phyloP scores from a whole-genome alignment of 306 rosid species.

The Pyrus betulifolia region DNA sequence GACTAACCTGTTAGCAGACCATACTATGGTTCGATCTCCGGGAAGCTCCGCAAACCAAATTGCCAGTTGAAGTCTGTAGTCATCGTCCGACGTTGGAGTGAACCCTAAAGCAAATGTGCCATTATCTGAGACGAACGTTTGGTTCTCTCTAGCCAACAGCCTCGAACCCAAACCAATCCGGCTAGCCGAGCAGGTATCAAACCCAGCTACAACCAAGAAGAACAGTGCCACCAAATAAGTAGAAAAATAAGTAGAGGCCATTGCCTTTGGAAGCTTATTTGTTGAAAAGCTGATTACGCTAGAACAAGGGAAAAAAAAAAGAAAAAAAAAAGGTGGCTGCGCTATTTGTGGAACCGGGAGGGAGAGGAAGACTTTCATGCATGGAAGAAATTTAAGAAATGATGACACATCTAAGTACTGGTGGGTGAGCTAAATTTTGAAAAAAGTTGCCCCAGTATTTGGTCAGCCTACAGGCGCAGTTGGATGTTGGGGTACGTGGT shows the following conservation, averaged over 20 bases:
- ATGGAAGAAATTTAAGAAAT: neutral
- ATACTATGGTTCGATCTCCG: constrained; percentile 57
- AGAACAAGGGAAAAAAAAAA: neutral
- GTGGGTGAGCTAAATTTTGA: constrained; percentile 84
- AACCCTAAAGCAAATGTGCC: constrained; percentile 88
- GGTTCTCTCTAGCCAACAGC: constrained; percentile 46
- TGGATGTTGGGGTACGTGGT: constrained; percentile 23
- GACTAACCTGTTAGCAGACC: constrained; percentile 70
- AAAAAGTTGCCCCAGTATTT: constrained; percentile 30
- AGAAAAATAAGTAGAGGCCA: constrained; percentile 10
- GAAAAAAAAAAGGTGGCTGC: neutral
- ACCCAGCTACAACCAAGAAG: constrained; percentile 16
- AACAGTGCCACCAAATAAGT: constrained; percentile 18
- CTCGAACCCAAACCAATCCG: constrained; percentile 53
- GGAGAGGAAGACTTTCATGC: neutral
- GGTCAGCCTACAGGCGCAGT: constrained; percentile 46
- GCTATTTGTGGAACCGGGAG: neutral
- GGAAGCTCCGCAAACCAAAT: constrained; percentile 86
- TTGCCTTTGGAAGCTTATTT: constrained; percentile 23
- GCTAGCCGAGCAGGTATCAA: constrained; percentile 21
- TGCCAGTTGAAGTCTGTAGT: constrained; percentile 32
- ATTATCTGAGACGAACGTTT: constrained; percentile 60
- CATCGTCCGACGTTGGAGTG: constrained; percentile 24
- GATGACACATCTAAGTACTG: constrained; percentile 30
- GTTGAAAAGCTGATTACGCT: neutral